These are phyloP conservation scores for Aleurites moluccanus DNA, from an alignment of 441 rosid genomes.

Conservation along the genomic window DNA sequence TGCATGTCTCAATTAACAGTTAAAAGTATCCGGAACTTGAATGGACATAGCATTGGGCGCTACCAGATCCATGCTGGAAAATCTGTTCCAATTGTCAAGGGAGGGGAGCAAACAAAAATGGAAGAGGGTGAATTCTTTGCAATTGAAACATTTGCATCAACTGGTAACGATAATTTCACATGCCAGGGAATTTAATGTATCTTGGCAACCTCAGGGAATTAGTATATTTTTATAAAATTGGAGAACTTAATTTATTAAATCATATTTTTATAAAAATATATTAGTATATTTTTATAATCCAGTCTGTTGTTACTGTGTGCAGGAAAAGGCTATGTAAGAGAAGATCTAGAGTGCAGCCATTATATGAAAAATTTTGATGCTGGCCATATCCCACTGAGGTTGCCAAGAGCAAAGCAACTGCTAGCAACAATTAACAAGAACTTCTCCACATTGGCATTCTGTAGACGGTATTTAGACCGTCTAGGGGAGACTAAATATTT, in stretches of 20 bases:
- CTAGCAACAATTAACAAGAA: slow-evolving; percentile 92
- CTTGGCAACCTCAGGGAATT: no score
- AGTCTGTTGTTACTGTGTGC: slow-evolving; percentile 18
- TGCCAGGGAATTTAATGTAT: not conserved
- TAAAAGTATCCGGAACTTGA: slow-evolving; percentile 88
- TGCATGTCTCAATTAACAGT: slow-evolving; percentile 41
- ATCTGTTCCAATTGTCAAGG: slow-evolving; percentile 93
- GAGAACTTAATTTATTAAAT: no score
- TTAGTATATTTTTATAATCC: no score
- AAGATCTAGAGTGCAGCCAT: slow-evolving; percentile 95
- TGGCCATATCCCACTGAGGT: slow-evolving; percentile 77
- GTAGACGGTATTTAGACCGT: slow-evolving; percentile 86
- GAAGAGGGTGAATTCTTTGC: slow-evolving; percentile 98
- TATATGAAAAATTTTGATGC: slow-evolving; percentile 89
- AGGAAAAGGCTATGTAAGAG: slow-evolving; percentile 95
- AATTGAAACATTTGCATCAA: slow-evolving; percentile 92
- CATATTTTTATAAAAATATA: no score
- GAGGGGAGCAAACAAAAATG: slow-evolving; percentile 98
- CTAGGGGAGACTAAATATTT: slow-evolving; percentile 87
- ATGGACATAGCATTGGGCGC: slow-evolving; percentile 89
- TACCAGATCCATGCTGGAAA: slow-evolving; percentile 97
- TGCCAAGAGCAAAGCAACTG: slow-evolving; percentile 93
- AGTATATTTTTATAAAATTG: no score
- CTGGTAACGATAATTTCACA: slow-evolving; percentile 49
- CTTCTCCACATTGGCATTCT: slow-evolving; percentile 90